A percentile compares a stretch with the other conserved stretches of the same genome.
These are phyloP conservation scores for Fusarium concolor DNA, from an alignment of 2,329 filamentous ascomycete genomes.

Conservation along the genomic window DNA sequence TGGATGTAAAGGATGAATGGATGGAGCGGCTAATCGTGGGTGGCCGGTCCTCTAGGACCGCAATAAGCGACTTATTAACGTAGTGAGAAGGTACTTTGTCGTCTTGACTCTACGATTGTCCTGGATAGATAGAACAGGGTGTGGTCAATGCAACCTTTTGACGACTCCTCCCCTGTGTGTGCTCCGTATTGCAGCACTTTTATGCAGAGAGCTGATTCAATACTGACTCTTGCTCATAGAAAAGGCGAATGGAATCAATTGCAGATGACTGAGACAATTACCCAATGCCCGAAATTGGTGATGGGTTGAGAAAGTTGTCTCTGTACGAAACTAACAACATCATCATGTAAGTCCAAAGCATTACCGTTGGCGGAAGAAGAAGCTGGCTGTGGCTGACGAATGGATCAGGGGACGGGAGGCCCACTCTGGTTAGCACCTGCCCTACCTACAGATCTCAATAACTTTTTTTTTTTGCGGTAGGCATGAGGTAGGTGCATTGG, in stretches of 20 bases:
- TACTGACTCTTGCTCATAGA: background rate
- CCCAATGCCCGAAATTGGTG: background rate
- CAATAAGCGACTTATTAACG: constrained; percentile 2
- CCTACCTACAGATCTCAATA: constrained; percentile 32
- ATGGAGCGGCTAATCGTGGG: constrained; percentile 35
- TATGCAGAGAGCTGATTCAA: constrained; percentile 10
- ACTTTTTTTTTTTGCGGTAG: constrained; percentile 8
- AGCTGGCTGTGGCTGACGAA: constrained; percentile 11
- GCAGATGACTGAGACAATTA: constrained; percentile 10
- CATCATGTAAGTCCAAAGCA: constrained; percentile 23
- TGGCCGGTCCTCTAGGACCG: constrained; percentile 7
- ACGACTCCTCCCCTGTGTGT: background rate
- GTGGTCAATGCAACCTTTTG: constrained; percentile 43
- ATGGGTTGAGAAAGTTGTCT: background rate
- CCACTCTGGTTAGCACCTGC: constrained; percentile 31
- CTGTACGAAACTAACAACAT: background rate
- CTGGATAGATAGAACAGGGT: constrained; percentile 37
- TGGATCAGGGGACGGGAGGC: constrained; percentile 24
- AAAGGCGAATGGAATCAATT: background rate
- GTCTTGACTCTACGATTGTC: constrained; percentile 17
- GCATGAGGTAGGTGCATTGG: constrained; percentile 1
- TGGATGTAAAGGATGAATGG: constrained; percentile 24
- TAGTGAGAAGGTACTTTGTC: background rate
- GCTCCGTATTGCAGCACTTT: background rate
- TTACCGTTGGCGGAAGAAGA: constrained; percentile 20